Evolutionary conservation across 2,329 filamentous ascomycete species (phyloP), one percentile per base, ranked within the genome.

Genomic region (Calycina marina): DNA sequence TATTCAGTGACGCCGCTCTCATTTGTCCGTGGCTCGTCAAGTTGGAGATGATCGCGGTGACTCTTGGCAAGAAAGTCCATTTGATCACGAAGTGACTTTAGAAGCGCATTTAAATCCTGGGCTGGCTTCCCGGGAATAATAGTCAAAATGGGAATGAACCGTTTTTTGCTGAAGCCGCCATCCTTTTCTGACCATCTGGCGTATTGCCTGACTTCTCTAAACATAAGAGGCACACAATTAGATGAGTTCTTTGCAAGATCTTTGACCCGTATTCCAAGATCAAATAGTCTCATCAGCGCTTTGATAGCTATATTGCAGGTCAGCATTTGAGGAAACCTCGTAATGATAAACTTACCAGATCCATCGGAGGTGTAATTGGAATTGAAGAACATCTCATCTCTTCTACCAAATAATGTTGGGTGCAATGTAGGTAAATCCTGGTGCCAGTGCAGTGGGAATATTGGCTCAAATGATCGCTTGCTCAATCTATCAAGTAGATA

Each of bases 111-210:
- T 9, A 38, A 40, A 8, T 36, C 28, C 27, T 52, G 35, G 6
- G 33, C 30, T 9, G 43, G 37, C 2, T 30, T 26, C 11, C 38
- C 40, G 17, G 38, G 34, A 32, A 48, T 39, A 8, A 48, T 31
- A 13, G 32, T 35, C 14, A 49, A 35, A 29, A 52, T 42, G 9
- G 53, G 53, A 14, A 52, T 39, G 38, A 49, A 50, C 13, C 45
- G 43, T 24, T 39, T 41, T 14, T 42, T 44, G 11, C 32, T 6
- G 22, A 43, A 53, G 4, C 45, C 49, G 5, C 51, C 53, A 38
- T 55, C 52, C n/a, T 32, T 40, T 22, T 55, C 48, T 13, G 51
- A 41, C 51, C 50, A 55, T 31, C 43, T 50, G 14, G 52, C 48
- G 26, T 53, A 55, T 29, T 38, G 36, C 4, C 48, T 37, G 11